Evolutionary conservation across 495 filamentous ascomycete species (phyloP).

Genomic region (Poronia punctata): DNA sequence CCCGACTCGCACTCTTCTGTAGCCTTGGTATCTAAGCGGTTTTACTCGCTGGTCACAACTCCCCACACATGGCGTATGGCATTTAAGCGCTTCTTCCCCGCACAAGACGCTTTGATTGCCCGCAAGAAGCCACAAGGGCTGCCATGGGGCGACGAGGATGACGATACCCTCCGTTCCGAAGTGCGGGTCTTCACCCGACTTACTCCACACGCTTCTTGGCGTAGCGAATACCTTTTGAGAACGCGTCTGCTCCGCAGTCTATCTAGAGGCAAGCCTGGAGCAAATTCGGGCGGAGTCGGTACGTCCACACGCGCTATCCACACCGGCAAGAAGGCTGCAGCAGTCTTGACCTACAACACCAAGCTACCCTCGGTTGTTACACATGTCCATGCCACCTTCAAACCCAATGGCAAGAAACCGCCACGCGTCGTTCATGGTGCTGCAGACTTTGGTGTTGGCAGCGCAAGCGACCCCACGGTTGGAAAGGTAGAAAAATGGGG

Average conservation of each 20-base stretch:
- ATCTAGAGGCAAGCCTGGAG: constrained; percentile 58
- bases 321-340: constrained; percentile 46
- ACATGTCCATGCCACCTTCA: constrained; percentile 67
- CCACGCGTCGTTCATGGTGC: constrained; percentile 77
- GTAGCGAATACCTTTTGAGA: constrained; percentile 83
- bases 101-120: constrained; percentile 45
- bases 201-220: constrained; percentile 75
- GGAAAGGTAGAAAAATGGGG: constrained; percentile 84
- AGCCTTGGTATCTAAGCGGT: constrained; percentile 74
- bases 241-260: constrained; percentile 79
- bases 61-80: constrained; percentile 88
- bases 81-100: constrained; percentile 83
- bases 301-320: constrained; percentile 37
- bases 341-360: constrained; percentile 70
- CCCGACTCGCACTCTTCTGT: constrained; percentile 70
- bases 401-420: constrained; percentile 54
- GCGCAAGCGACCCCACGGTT: constrained; percentile 64
- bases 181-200: constrained; percentile 68
- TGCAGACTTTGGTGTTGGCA: constrained; percentile 64
- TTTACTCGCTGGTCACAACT: constrained; percentile 74
- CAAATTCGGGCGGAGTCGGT: constrained; percentile 32
- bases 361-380: constrained; percentile 68
- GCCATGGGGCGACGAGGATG: constrained; percentile 34
- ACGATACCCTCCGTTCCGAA: constrained; percentile 54
- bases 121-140: constrained; percentile 28